phyloP scores from a whole-genome alignment of 2,329 filamentous ascomycete genomes.

The Mariannaea elegans region DNA sequence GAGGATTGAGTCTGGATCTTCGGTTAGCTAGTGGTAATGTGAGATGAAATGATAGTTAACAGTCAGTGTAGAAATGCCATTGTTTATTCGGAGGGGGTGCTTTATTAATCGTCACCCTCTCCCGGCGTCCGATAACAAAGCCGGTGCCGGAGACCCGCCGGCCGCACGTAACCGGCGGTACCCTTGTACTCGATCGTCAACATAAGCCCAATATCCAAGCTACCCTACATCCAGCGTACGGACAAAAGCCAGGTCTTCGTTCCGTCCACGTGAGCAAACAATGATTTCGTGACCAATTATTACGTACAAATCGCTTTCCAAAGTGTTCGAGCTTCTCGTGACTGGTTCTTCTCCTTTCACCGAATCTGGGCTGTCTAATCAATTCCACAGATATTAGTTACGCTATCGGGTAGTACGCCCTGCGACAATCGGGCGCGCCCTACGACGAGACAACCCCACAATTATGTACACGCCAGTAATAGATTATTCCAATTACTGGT shows the following conservation, averaged over 20 bases:
- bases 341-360: background rate
- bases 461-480: background rate
- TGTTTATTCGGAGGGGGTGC: constrained; percentile 6
- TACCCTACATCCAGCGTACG: constrained; percentile 7
- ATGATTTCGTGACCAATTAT: background rate
- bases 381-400: too few relatives aligned
- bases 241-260: background rate
- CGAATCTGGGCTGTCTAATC: background rate
- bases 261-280: background rate
- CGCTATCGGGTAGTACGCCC: background rate
- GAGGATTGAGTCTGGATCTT: too few relatives aligned
- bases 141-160: constrained; percentile 38
- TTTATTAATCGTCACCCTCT: constrained; percentile 30
- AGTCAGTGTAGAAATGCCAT: too few relatives aligned
- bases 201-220: background rate
- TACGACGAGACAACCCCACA: constrained; percentile 4
- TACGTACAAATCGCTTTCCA: background rate
- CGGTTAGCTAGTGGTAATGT: too few relatives aligned
- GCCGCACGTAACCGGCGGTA: constrained; percentile 39
- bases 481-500: constrained; percentile 1
- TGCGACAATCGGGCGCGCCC: constrained; percentile 7
- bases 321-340: background rate
- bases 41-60: too few relatives aligned
- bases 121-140: constrained; percentile 31
- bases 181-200: constrained; percentile 24